phyloP scores from a whole-genome alignment of 257 asterid genomes.

The Solanum chiquidenum region DNA sequence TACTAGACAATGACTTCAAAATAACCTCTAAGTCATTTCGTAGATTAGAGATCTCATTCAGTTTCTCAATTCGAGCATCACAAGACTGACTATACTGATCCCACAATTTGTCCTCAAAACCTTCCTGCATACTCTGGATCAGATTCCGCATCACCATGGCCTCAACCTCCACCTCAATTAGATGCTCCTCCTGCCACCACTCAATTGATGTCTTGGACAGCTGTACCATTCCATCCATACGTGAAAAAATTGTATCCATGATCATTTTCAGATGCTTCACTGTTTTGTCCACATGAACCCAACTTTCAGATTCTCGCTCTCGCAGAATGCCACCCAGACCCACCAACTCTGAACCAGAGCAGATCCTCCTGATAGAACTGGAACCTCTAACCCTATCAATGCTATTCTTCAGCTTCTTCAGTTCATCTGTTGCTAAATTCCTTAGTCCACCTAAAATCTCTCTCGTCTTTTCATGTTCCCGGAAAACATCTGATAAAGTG shows the following conservation, averaged over 20 bases:
- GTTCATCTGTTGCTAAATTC: conserved; percentile 31
- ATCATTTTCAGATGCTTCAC: conserved; percentile 34
- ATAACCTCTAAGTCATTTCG: conserved; percentile 47
- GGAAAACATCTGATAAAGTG: conserved; percentile 13
- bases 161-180: conserved; percentile 33
- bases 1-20: conserved; percentile 40
- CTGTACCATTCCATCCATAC: conserved; percentile 24
- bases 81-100: conserved; percentile 25
- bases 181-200: conserved; percentile 31
- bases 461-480: conserved; percentile 30
- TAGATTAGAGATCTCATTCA: conserved; percentile 42
- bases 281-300: conserved; percentile 25
- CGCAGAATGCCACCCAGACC: conserved; percentile 45
- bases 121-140: conserved; percentile 29
- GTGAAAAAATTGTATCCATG: conserved; percentile 27
- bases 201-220: conserved; percentile 26
- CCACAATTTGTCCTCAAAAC: conserved; percentile 30
- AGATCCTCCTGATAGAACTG: conserved; percentile 24
- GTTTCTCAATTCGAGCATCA: conserved; percentile 46
- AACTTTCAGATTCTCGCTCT: conserved; percentile 36
- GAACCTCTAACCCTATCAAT: conserved; percentile 28
- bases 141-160: conserved; percentile 39
- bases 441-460: conserved; percentile 30
- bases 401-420: conserved; percentile 40
- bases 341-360: conserved; percentile 47